A percentile compares a stretch with the other conserved stretches of the same genome.
phyloP scores from a whole-genome alignment of 495 filamentous ascomycete species.

The Neurospora sp. region DNA sequence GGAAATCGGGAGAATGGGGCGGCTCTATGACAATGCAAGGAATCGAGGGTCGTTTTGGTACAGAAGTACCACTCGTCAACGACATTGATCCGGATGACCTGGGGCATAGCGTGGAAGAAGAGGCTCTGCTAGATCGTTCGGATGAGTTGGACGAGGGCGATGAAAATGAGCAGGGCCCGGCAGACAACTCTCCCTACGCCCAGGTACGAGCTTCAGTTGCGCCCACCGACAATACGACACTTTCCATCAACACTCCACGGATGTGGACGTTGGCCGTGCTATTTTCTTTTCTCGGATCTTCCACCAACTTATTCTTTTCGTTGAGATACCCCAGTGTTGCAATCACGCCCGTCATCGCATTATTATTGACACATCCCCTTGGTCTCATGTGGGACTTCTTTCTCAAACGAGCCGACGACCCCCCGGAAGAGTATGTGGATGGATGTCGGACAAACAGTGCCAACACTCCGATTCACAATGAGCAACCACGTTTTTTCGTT shows the following conservation, averaged over 20 bases:
- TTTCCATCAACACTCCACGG: slow-evolving; percentile 77
- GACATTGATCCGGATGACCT: slow-evolving; percentile 20
- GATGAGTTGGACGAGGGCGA: slow-evolving; percentile 22
- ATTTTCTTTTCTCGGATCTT: slow-evolving; percentile 70
- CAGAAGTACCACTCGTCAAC: slow-evolving; percentile 29
- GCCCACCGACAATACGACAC: slow-evolving; percentile 56
- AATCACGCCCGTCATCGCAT: slow-evolving; percentile 75
- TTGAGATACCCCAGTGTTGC: slow-evolving; percentile 78
- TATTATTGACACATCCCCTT: slow-evolving; percentile 72
- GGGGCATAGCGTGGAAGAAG: slow-evolving; percentile 19
- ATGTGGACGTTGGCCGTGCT: slow-evolving; percentile 76
- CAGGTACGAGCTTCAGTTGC: slow-evolving; percentile 72
- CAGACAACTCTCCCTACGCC: slow-evolving; percentile 57
- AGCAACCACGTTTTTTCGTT: slow-evolving; percentile 5
- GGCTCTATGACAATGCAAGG: slow-evolving; percentile 32
- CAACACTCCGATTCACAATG: slow-evolving; percentile 8
- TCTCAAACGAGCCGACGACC: slow-evolving; percentile 53
- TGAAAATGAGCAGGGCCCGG: slow-evolving; percentile 38
- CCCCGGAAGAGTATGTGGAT: slow-evolving; percentile 48
- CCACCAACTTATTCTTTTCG: slow-evolving; percentile 76
- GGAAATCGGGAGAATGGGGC: slow-evolving; percentile 31
- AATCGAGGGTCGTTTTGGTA: slow-evolving; percentile 36
- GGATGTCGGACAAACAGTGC: slow-evolving; percentile 28
- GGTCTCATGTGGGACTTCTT: slow-evolving; percentile 67
- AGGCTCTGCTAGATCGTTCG: slow-evolving; percentile 5